Conservation (phyloP, 352 stramenopile species). For the Detonula confervacea region DNA sequence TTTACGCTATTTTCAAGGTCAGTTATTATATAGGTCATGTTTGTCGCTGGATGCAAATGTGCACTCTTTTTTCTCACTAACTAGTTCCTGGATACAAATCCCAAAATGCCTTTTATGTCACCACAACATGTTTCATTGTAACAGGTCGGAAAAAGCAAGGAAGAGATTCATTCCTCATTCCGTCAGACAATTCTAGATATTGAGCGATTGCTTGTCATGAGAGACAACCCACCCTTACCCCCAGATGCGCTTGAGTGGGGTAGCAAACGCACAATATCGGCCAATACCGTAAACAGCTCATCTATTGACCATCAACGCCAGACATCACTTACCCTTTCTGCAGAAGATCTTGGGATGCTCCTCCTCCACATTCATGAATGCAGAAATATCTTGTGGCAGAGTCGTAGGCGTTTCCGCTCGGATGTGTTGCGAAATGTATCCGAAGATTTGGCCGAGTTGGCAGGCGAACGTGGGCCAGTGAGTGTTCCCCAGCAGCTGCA, state of each 20-base stretch:
- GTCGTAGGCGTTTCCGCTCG: conserved; percentile 63
- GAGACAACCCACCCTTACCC: conserved; percentile 73
- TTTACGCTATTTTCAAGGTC: conserved; percentile 73
- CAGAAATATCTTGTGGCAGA: conserved; percentile 79
- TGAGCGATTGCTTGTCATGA: conserved; percentile 82
- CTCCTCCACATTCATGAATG: conserved; percentile 85
- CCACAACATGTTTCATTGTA: too few relatives aligned
- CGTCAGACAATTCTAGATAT: conserved; percentile 82
- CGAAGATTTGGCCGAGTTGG: conserved; percentile 83
- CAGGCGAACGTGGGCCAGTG: conserved; percentile 77
- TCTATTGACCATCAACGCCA: too few relatives aligned
- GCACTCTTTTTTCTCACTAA: not conserved
- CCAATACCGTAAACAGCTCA: too few relatives aligned
- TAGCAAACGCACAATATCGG: not conserved
- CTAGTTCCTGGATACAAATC: not conserved
- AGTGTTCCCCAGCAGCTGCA: conserved; percentile 80
- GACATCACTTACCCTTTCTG: conserved; percentile 58
- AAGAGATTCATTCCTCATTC: conserved; percentile 78
- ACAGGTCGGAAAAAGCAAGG: conserved; percentile 72
- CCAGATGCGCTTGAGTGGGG: conserved; percentile 34
- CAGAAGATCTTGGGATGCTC: conserved; percentile 85
- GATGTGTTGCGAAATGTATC: conserved; percentile 69
- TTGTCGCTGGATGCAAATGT: not conserved
- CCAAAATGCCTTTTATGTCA: too few relatives aligned
- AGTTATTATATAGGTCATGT: too few relatives aligned